These are phyloP conservation scores for Cordyceps cicadae DNA, from an alignment of 2,329 filamentous ascomycete species.

Conservation along the genomic window DNA sequence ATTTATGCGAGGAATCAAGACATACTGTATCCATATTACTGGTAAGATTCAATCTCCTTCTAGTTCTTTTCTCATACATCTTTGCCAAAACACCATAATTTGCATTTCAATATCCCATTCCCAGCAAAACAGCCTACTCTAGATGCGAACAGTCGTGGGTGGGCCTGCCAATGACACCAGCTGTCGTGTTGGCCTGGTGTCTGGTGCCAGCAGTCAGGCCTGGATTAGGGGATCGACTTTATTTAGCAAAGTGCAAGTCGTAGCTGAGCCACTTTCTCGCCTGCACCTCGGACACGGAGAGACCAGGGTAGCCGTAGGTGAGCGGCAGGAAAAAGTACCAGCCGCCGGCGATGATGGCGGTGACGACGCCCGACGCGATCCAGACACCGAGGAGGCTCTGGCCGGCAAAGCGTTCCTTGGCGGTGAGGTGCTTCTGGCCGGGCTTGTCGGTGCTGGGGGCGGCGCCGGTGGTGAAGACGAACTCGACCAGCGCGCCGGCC, in stretches of 20 bases:
- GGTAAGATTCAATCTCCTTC: background rate
- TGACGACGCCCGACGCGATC: conserved; percentile 65
- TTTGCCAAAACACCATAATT: background rate
- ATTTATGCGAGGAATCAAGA: background rate
- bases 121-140: background rate
- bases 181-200: background rate
- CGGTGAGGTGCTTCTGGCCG: conserved; percentile 57
- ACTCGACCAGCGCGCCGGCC: conserved; percentile 84
- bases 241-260: conserved; percentile 98
- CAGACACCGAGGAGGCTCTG: conserved; percentile 73
- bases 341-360: conserved; percentile 60
- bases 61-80: conserved; percentile 6
- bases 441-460: conserved; percentile 33
- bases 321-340: conserved; percentile 93
- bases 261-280: conserved; percentile 93
- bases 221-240: conserved; percentile 21
- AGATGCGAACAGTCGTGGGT: conserved; percentile 1
- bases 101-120: background rate
- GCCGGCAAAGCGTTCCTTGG: conserved; percentile 69
- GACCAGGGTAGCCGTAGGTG: conserved; percentile 88
- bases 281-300: conserved; percentile 68
- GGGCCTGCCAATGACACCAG: background rate
- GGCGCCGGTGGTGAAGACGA: conserved; percentile 88
- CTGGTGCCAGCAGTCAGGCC: background rate
- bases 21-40: background rate